Conservation (phyloP, 768 basidiomycete genomes). For the Leccinum broughii region DNA sequence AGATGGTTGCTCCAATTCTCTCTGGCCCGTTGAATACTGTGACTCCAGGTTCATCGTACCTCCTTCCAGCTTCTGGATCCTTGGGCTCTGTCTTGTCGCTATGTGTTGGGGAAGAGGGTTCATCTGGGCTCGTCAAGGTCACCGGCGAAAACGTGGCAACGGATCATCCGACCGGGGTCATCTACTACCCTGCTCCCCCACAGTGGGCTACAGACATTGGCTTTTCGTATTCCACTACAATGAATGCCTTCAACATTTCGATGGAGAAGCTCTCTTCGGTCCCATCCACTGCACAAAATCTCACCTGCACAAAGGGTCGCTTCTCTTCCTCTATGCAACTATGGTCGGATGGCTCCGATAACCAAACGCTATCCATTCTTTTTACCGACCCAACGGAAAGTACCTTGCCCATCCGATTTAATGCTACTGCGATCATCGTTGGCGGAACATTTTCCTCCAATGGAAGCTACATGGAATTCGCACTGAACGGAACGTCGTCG, state of each 20-base stretch:
- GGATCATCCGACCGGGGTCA: background rate
- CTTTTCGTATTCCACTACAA: background rate
- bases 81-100: conserved; percentile 2
- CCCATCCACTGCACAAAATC: conserved; percentile 11
- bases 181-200: conserved; percentile 18
- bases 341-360: conserved; percentile 9
- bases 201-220: background rate
- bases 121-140: conserved; percentile 14
- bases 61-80: background rate
- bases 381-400: background rate
- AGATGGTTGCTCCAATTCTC: background rate
- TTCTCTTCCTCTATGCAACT: background rate
- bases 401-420: conserved; percentile 3
- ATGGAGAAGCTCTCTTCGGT: conserved; percentile 13
- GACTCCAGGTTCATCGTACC: background rate
- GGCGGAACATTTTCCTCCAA: conserved; percentile 10
- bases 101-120: background rate
- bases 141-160: background rate
- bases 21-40: conserved; percentile 7
- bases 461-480: conserved; percentile 12
- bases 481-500: conserved; percentile 17
- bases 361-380: conserved; percentile 12
- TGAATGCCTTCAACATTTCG: conserved; percentile 21
- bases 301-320: background rate
- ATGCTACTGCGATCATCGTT: conserved; percentile 11